Evolutionary conservation across 2,329 filamentous ascomycete genomes (phyloP).

Genomic region (Fusarium tuaranense): DNA sequence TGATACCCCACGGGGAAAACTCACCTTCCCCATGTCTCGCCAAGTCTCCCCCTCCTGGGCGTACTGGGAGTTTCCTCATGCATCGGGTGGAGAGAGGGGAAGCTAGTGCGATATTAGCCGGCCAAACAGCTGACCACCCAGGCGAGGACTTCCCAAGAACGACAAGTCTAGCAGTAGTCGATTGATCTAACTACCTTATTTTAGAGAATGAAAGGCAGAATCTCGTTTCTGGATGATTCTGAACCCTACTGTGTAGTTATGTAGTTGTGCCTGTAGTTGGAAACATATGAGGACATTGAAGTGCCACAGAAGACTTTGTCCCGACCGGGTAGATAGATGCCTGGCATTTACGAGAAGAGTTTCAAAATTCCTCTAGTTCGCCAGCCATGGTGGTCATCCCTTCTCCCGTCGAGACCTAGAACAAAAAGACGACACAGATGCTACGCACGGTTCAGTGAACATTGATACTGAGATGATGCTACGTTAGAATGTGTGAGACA

Average conservation of each 20-base stretch:
- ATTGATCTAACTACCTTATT: no score
- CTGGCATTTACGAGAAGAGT: no score
- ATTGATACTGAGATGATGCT: background rate
- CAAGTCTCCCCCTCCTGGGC: background rate
- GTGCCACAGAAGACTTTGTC: background rate
- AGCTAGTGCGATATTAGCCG: background rate
- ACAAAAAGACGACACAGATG: no score
- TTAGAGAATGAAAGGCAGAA: background rate
- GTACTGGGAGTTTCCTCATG: background rate
- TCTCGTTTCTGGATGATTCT: background rate
- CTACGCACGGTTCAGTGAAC: no score
- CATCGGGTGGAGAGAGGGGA: background rate
- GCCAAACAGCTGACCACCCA: background rate
- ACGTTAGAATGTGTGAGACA: background rate
- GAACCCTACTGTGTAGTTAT: background rate
- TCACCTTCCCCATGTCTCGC: background rate
- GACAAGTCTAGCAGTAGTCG: no score
- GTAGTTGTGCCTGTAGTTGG: background rate
- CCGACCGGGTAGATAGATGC: accelerated
- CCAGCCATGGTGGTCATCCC: background rate
- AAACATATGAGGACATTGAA: background rate
- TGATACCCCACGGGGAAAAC: background rate
- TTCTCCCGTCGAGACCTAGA: accelerated
- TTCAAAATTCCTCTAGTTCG: background rate
- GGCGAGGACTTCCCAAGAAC: background rate